Evolutionary conservation across 345 rosid genomes (phyloP).

Genomic region (Populus deltoides): DNA sequence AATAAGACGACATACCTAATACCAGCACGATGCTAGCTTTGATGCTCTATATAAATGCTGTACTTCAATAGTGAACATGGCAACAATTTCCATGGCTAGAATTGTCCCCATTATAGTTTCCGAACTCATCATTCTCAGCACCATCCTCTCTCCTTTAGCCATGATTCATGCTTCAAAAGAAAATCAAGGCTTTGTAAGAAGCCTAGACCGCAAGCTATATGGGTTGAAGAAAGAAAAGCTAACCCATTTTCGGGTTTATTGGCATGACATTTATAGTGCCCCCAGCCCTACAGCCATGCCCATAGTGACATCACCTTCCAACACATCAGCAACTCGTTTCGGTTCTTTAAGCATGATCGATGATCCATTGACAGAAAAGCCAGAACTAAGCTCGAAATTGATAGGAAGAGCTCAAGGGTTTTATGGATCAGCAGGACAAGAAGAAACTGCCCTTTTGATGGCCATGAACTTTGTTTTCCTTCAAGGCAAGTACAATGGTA

Average conservation of each 20-base stretch:
- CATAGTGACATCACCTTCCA: constrained; percentile 32
- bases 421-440: not conserved
- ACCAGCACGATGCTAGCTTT: not conserved
- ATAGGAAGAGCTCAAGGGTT: not conserved
- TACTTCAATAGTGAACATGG: not conserved
- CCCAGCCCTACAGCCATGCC: constrained; percentile 44
- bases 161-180: not conserved
- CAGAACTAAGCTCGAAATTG: not conserved
- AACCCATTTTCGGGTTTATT: constrained; percentile 56
- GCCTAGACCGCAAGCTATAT: not conserved
- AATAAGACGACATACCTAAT: no score
- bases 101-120: not conserved
- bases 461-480: constrained; percentile 16
- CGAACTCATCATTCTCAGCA: not conserved
- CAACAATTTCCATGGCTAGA: not conserved
- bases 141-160: not conserved
- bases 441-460: constrained; percentile 1
- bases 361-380: constrained; percentile 5
- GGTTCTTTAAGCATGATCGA: constrained; percentile 4
- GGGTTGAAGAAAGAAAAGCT: constrained; percentile 49
- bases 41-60: not conserved
- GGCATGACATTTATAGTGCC: constrained; percentile 66
- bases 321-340: not conserved
- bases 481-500: constrained; percentile 16
- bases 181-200: not conserved